Evolutionary conservation across 192 early-diverging fungal species (phyloP), one percentile per base, ranked within the genome.

Genomic region (Diversispora epigaea): DNA sequence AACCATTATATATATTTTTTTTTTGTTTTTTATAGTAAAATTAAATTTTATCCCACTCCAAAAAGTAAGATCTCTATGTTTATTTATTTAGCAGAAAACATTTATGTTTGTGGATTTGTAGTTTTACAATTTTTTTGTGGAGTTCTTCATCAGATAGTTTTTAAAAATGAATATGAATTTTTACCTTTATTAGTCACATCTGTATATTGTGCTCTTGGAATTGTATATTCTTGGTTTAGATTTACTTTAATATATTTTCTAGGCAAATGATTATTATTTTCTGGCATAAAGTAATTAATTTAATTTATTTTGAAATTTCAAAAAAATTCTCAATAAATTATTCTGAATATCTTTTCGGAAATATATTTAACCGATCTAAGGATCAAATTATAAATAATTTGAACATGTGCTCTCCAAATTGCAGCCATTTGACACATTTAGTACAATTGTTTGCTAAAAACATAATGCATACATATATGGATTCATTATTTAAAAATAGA

Each of bases 171-270:
- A 41, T 67, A 93, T 49, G 86, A 87, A 73, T 96, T 97, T 70
- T 73, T 97, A 74, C 93, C 94, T 17, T 82, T 97, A 73, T 89
- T 94, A 86, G 72, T 91, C 56, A 89, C 90, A 0, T 93, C 91
- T 2, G 85, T 93, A 10, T 95, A 95, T 77, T 87, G 86, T 19
- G 85, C 91, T 10, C 63, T 91, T 1, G 95, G 94, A 17, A 83
- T 96, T 9, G 45, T 88, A 32, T 94, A 92, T 79, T 86, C 89
- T 47, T 91, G 90, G 90, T 58, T 83, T 14, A 76, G 81, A 70
- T 82, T 91, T 68, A 80, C 77, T 44, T 41, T 75, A 6, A 56
- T 75, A 25, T 80, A 80, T 49, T 83, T 80, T 65, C n/a, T 69
- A 7, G 47, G 21, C 19, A 58, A 32, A 22, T 11, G 12, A 58